Percentiles rank a stretch among this genome's conserved stretches.
Evolutionary conservation across 1,284 basidiomycete genomes (phyloP).

Genomic region (Malassezia sp.): DNA sequence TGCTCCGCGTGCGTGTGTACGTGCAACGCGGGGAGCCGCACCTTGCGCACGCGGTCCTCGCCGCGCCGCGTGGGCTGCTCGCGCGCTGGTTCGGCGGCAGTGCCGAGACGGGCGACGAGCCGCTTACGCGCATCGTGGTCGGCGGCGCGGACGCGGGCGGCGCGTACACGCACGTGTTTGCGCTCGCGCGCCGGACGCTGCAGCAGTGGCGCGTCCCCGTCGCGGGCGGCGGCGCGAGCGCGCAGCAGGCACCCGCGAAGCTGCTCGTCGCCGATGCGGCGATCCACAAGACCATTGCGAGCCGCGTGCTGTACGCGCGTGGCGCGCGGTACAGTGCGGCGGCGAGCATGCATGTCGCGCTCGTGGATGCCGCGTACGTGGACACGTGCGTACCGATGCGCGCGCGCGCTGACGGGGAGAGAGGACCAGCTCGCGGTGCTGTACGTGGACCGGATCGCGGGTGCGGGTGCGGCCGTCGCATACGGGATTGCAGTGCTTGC

Average conservation of each 20-base stretch:
- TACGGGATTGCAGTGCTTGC: slow-evolving; percentile 24
- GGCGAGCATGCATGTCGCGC: slow-evolving; percentile 17
- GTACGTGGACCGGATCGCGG: slow-evolving; percentile 18
- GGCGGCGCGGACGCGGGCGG: slow-evolving; percentile 16
- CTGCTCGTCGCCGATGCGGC: slow-evolving; percentile 21
- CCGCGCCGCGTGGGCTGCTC: slow-evolving; percentile 31
- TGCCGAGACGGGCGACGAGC: slow-evolving; percentile 17
- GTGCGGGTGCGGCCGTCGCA: slow-evolving; percentile 16
- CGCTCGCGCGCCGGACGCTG: slow-evolving; percentile 26
- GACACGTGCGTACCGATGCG: no score
- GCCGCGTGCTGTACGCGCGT: slow-evolving; percentile 21
- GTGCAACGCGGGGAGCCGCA: slow-evolving; percentile 9
- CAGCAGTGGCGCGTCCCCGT: slow-evolving; percentile 41
- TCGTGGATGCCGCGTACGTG: slow-evolving; percentile 19
- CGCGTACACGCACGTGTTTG: slow-evolving; percentile 25
- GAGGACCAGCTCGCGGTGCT: slow-evolving; percentile 26
- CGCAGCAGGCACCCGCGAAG: slow-evolving; percentile 36
- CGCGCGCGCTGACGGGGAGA: no score
- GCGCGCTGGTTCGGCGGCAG: slow-evolving; percentile 33
- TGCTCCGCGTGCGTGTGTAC: slow-evolving; percentile 7
- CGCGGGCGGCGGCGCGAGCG: slow-evolving; percentile 28
- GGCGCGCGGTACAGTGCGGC: slow-evolving; percentile 28
- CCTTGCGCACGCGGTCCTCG: slow-evolving; percentile 12
- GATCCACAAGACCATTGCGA: slow-evolving; percentile 9
- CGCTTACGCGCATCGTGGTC: slow-evolving; percentile 28